A percentile compares a stretch with the other conserved stretches of the same genome.
These are phyloP conservation scores for Arthroderma sp. DNA, from an alignment of 2,329 filamentous ascomycete genomes.

Conservation along the genomic window DNA sequence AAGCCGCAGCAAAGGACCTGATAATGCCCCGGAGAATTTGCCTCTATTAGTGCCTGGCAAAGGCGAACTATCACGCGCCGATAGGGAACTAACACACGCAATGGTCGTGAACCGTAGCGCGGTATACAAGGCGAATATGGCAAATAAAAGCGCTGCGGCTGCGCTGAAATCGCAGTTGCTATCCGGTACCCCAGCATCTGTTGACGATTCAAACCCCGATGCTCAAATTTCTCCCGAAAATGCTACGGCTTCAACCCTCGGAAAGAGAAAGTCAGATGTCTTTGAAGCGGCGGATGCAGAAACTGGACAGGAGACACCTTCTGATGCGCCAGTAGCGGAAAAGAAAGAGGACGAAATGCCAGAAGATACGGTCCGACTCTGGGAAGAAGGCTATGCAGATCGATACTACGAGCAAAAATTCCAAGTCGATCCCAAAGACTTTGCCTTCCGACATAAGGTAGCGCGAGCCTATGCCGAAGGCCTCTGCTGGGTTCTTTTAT, in stretches of 20 bases:
- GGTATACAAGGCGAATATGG: slow-evolving; percentile 55
- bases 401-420: slow-evolving; percentile 98
- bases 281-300: slow-evolving; percentile 47
- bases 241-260: slow-evolving; percentile 21
- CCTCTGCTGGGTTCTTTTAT: slow-evolving; percentile 84
- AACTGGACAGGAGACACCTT: slow-evolving; percentile 46
- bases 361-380: slow-evolving; percentile 72
- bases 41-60: slow-evolving; percentile 46
- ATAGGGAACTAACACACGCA: slow-evolving; percentile 62
- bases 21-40: slow-evolving; percentile 30
- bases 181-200: slow-evolving; percentile 17
- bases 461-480: slow-evolving; percentile 88
- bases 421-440: slow-evolving; percentile 63
- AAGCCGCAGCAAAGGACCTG: slow-evolving; percentile 16
- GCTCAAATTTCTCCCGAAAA: slow-evolving; percentile 12
- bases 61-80: slow-evolving; percentile 42
- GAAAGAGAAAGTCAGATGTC: slow-evolving; percentile 55
- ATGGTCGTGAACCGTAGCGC: slow-evolving; percentile 67
- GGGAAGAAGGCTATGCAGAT: slow-evolving; percentile 91
- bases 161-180: slow-evolving; percentile 71
- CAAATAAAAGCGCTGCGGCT: slow-evolving; percentile 90
- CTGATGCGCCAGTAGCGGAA: slow-evolving; percentile 20
- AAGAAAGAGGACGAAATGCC: slow-evolving; percentile 47
- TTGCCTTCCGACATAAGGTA: slow-evolving; percentile 78
- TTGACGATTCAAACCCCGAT: slow-evolving; percentile 16